Evolutionary conservation across 2,329 filamentous ascomycete species (phyloP).

Genomic region (Trichoderma sp.): DNA sequence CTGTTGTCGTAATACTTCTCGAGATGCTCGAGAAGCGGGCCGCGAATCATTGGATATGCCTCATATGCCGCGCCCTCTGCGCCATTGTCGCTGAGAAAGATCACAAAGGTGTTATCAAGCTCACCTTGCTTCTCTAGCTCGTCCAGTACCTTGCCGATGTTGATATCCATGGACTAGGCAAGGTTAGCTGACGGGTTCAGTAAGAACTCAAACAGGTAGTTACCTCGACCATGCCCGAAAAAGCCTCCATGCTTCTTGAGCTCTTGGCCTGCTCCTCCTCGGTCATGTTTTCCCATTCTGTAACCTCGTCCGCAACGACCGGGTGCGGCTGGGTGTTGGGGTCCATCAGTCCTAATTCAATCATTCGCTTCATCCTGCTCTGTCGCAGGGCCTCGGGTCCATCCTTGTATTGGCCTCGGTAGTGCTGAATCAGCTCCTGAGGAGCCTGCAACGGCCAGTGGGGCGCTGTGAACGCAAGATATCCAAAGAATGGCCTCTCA

Average conservation of each 20-base stretch:
- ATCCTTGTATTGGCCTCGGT: slow-evolving; percentile 62
- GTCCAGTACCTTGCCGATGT: slow-evolving; percentile 61
- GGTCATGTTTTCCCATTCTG: slow-evolving; percentile 49
- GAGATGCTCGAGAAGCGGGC: slow-evolving; percentile 49
- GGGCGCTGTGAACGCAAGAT: slow-evolving; percentile 62
- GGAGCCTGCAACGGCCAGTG: slow-evolving; percentile 66
- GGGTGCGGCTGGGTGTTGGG: slow-evolving; percentile 51
- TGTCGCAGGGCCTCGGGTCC: slow-evolving; percentile 59
- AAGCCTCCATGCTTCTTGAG: slow-evolving; percentile 60
- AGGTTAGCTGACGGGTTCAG: neutral
- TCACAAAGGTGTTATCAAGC: slow-evolving; percentile 64
- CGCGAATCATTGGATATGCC: slow-evolving; percentile 51
- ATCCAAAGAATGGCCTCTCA: slow-evolving; percentile 57
- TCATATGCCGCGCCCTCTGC: slow-evolving; percentile 62
- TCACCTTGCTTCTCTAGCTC: slow-evolving; percentile 58
- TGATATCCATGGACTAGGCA: slow-evolving; percentile 51
- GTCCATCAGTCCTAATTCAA: slow-evolving; percentile 57
- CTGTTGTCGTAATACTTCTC: slow-evolving; percentile 54
- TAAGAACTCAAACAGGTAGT: neutral
- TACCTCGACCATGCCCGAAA: slow-evolving; percentile 63
- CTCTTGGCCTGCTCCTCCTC: slow-evolving; percentile 51
- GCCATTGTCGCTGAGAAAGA: slow-evolving; percentile 65
- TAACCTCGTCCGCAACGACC: slow-evolving; percentile 42
- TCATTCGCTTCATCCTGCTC: slow-evolving; percentile 55
- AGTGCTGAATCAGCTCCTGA: slow-evolving; percentile 55